Conservation (phyloP, 2,329 filamentous ascomycete genomes). For the Trichoderma sp. region DNA sequence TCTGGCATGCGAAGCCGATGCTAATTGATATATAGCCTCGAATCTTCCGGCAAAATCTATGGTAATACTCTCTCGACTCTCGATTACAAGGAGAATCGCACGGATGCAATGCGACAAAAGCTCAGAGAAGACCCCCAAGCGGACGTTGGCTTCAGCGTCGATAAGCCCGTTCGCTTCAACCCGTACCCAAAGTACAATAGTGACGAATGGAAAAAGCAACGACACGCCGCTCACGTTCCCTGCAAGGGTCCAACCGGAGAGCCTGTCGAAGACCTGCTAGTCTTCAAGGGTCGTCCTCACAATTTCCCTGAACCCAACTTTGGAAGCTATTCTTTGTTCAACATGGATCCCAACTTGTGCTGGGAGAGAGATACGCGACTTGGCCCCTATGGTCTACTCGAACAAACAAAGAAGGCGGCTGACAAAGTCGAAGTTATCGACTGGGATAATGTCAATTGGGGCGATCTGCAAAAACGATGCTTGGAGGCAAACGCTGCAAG, state of each 20-base stretch:
- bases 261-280: conserved; percentile 59
- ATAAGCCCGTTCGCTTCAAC: conserved; percentile 58
- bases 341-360: conserved; percentile 62
- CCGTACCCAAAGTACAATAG: conserved; percentile 72
- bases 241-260: conserved; percentile 65
- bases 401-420: conserved; percentile 47
- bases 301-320: conserved; percentile 60
- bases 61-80: conserved; percentile 54
- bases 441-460: conserved; percentile 70
- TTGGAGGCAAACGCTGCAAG: conserved; percentile 63
- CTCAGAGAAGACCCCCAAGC: conserved; percentile 37
- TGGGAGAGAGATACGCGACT: conserved; percentile 69
- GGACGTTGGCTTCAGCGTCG: conserved; percentile 41
- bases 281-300: conserved; percentile 60
- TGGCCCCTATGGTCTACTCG: conserved; percentile 60
- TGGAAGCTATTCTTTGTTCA: conserved; percentile 60
- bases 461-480: conserved; percentile 65
- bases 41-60: conserved; percentile 53
- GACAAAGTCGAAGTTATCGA: conserved; percentile 42
- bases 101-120: conserved; percentile 31
- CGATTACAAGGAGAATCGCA: conserved; percentile 39
- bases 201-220: conserved; percentile 54
- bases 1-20: neutral
- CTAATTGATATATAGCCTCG: conserved; percentile 34
- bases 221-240: conserved; percentile 57